Conservation (phyloP, 768 basidiomycete genomes). For the Brasilioporus rufonigricans region DNA sequence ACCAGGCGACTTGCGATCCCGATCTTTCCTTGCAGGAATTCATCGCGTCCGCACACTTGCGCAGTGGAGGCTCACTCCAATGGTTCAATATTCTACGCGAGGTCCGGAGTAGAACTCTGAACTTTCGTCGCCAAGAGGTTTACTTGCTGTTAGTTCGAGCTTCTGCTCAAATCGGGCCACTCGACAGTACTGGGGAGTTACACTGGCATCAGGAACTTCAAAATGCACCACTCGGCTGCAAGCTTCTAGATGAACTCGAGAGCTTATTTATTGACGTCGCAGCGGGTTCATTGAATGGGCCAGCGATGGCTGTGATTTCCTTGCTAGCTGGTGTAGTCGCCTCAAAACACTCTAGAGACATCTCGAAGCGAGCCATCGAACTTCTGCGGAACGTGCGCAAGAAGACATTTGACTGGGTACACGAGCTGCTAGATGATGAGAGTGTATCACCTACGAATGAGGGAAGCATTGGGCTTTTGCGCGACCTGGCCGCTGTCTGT, state of each 20-base stretch:
- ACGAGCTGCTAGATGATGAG: background rate
- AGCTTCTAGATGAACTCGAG: background rate
- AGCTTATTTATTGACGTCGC: background rate
- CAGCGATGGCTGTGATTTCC: background rate
- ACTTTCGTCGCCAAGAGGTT: too few species aligned
- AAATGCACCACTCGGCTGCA: background rate
- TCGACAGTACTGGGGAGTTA: conserved; percentile 8
- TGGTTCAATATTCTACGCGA: too few species aligned
- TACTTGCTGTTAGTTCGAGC: too few species aligned
- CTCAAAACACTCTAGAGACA: background rate
- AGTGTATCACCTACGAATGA: background rate
- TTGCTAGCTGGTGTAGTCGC: background rate
- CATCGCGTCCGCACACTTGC: too few species aligned
- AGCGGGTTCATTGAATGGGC: background rate
- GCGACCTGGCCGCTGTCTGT: background rate
- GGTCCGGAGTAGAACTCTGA: too few species aligned
- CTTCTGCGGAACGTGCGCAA: background rate
- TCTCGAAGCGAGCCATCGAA: background rate
- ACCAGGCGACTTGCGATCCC: conserved; percentile 43
- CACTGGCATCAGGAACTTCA: conserved; percentile 43
- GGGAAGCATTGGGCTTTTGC: background rate
- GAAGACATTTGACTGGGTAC: background rate
- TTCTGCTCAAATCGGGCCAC: too few species aligned
- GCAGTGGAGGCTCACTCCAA: too few species aligned
- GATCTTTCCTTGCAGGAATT: too few species aligned